Percentiles rank a stretch among this genome's conserved stretches.
These are phyloP conservation scores for Diaporthe eres DNA, from an alignment of 2,329 filamentous ascomycete species.

Conservation along the genomic window DNA sequence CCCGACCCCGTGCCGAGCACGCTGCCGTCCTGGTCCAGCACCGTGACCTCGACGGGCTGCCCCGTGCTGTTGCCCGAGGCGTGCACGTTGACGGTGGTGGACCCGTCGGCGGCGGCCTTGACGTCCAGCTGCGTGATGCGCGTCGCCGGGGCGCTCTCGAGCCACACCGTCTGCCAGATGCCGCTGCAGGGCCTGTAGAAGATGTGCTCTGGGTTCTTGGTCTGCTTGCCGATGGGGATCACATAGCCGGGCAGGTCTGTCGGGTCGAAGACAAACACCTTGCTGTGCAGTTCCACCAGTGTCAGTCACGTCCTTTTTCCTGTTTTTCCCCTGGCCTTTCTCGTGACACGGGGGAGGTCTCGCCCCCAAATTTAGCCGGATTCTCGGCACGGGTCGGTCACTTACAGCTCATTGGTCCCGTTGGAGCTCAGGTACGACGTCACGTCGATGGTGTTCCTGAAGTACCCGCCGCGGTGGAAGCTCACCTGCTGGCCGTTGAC, in stretches of 20 bases:
- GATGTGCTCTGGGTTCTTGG: constrained; percentile 69
- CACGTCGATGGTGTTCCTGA: constrained; percentile 71
- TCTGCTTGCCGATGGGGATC: constrained; percentile 78
- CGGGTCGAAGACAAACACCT: constrained; percentile 77
- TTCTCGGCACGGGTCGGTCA: background rate
- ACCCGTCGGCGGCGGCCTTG: constrained; percentile 68
- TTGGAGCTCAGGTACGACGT: constrained; percentile 59
- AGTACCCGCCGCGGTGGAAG: constrained; percentile 73
- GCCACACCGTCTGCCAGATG: constrained; percentile 82
- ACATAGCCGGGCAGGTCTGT: constrained; percentile 69
- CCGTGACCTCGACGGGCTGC: constrained; percentile 51
- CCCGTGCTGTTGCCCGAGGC: constrained; percentile 54
- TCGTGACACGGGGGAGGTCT: background rate
- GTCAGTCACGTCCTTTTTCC: constrained; percentile 18
- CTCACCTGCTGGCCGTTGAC: constrained; percentile 68
- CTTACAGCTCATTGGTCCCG: constrained; percentile 68
- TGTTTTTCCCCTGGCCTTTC: too few species aligned
- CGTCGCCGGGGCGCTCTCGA: constrained; percentile 72
- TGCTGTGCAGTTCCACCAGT: constrained; percentile 47
- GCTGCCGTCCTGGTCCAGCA: constrained; percentile 55
- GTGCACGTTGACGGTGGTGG: constrained; percentile 70
- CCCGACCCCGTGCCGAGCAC: constrained; percentile 60
- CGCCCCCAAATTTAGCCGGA: background rate
- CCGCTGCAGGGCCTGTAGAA: constrained; percentile 81
- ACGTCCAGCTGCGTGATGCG: constrained; percentile 73